These are phyloP conservation scores for Trypethelium eluteriae DNA, from an alignment of 495 filamentous ascomycete species.

Conservation along the genomic window DNA sequence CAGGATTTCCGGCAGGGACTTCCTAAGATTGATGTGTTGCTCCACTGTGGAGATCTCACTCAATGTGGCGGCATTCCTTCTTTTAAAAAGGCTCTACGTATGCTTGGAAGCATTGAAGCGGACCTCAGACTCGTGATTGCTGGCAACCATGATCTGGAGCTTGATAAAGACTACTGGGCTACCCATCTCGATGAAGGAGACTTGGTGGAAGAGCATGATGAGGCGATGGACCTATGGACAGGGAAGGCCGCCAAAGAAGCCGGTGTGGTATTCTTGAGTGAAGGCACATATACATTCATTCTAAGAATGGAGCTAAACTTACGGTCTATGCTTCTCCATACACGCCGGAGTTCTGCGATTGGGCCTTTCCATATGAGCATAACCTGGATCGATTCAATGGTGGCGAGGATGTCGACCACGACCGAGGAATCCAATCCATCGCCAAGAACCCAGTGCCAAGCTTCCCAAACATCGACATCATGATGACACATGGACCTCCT, in stretches of 20 bases:
- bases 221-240: constrained; percentile 6
- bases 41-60: constrained; percentile 23
- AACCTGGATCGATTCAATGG: constrained; percentile 49
- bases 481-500: constrained; percentile 71
- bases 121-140: constrained; percentile 25
- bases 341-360: constrained; percentile 52
- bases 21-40: constrained; percentile 19
- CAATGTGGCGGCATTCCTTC: constrained; percentile 18
- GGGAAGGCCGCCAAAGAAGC: constrained; percentile 14
- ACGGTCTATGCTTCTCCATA: constrained; percentile 67
- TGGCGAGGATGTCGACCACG: constrained; percentile 25
- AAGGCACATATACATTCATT: constrained; percentile 12
- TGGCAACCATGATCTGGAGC: constrained; percentile 22
- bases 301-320: constrained; percentile 32
- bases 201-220: constrained; percentile 3
- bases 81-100: constrained; percentile 14
- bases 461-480: constrained; percentile 46
- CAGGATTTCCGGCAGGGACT: neutral
- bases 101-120: constrained; percentile 18
- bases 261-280: neutral
- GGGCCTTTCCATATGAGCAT: constrained; percentile 56
- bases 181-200: constrained; percentile 8
- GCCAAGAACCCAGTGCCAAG: constrained; percentile 38
- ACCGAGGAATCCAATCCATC: neutral
- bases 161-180: constrained; percentile 16